These are phyloP conservation scores for Catharanthus roseus DNA, from an alignment of 257 asterid genomes.

Conservation along the genomic window DNA sequence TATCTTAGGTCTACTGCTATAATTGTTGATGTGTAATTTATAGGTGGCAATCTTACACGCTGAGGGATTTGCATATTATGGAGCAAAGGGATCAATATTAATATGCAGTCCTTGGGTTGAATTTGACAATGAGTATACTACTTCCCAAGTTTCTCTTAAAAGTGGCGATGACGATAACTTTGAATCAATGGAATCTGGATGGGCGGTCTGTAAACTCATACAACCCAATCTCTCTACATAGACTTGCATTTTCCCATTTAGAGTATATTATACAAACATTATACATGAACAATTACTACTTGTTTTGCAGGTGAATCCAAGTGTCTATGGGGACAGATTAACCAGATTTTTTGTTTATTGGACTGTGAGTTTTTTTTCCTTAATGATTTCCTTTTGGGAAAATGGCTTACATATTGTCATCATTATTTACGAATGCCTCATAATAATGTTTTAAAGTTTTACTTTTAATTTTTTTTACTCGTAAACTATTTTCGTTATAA, in stretches of 20 bases:
- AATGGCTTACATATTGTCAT: too few relatives aligned
- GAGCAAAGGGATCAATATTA: slow-evolving; percentile 57
- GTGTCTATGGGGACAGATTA: slow-evolving; percentile 56
- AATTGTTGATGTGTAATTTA: too few relatives aligned
- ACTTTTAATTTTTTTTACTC: too few relatives aligned
- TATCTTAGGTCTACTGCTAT: too few relatives aligned
- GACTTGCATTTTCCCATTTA: too few relatives aligned
- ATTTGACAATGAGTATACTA: slow-evolving; percentile 55
- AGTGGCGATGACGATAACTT: slow-evolving; percentile 36
- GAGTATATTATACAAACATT: not conserved
- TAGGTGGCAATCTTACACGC: too few relatives aligned
- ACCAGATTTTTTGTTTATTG: slow-evolving; percentile 62
- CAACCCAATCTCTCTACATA: too few relatives aligned
- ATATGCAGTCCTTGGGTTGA: slow-evolving; percentile 59
- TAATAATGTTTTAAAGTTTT: too few relatives aligned
- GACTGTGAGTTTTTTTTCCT: slow-evolving; percentile 50
- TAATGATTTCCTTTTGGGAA: not conserved
- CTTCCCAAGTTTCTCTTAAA: slow-evolving; percentile 45
- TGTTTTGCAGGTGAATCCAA: slow-evolving; percentile 56
- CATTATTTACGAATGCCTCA: too few relatives aligned
- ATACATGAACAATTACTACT: not conserved
- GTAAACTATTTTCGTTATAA: too few relatives aligned
- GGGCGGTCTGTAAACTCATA: slow-evolving; percentile 51
- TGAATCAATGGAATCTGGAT: slow-evolving; percentile 56
- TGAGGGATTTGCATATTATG: slow-evolving; percentile 45